phyloP scores from a whole-genome alignment of 73 alveolate genomes.

The Paramecium tetraurelia region DNA sequence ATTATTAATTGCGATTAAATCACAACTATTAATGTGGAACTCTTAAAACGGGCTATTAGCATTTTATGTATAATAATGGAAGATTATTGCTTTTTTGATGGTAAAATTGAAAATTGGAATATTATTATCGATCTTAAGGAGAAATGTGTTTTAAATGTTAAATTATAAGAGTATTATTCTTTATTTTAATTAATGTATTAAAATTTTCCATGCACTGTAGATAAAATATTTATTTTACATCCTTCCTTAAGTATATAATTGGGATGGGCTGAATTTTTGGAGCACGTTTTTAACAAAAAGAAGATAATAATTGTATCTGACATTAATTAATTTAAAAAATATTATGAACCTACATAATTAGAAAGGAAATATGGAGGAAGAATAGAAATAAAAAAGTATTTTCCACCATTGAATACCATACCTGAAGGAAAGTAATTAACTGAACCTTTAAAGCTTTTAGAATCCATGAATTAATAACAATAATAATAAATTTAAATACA shows the following conservation, averaged over 20 bases:
- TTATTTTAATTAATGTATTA: background rate
- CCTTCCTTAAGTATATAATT: constrained; percentile 30
- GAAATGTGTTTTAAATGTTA: background rate
- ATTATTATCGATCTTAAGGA: constrained; percentile 68
- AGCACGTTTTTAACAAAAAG: background rate
- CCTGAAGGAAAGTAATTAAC: constrained; percentile 30
- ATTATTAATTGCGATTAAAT: constrained; percentile 67
- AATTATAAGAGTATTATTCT: background rate
- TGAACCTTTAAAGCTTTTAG: background rate
- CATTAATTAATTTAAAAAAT: background rate
- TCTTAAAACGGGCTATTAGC: constrained; percentile 61
- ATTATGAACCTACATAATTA: constrained; percentile 2
- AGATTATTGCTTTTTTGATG: constrained; percentile 67
- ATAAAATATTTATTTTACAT: background rate
- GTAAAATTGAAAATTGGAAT: constrained; percentile 83
- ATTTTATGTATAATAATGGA: constrained; percentile 68
- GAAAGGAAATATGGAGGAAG: constrained; percentile 47
- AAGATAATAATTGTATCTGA: background rate
- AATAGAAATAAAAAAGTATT: background rate
- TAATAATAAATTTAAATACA: background rate
- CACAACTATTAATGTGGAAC: constrained; percentile 47
- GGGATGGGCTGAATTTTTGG: constrained; percentile 2
- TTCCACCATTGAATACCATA: constrained; percentile 17
- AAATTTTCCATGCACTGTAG: constrained; percentile 52
- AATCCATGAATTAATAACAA: background rate